Evolutionary conservation across 2,329 filamentous ascomycete species (phyloP).

Genomic region (Epichloe glyceriae): DNA sequence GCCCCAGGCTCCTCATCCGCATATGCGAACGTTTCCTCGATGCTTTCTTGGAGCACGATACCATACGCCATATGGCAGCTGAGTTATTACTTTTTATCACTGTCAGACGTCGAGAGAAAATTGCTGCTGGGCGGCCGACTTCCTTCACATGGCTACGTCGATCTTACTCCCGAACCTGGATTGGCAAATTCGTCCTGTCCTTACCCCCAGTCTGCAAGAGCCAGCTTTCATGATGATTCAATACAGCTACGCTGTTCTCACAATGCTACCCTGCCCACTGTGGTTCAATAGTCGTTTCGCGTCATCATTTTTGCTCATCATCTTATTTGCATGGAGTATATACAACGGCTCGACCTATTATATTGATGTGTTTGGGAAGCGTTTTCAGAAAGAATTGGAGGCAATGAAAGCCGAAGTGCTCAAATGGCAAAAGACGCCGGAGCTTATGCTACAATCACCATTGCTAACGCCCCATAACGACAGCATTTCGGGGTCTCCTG

Average conservation of each 20-base stretch:
- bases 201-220: slow-evolving; percentile 70
- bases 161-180: slow-evolving; percentile 80
- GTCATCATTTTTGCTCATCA: slow-evolving; percentile 60
- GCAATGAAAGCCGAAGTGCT: slow-evolving; percentile 76
- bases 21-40: slow-evolving; percentile 63
- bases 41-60: slow-evolving; percentile 89
- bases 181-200: slow-evolving; percentile 72
- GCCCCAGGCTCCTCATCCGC: slow-evolving; percentile 61
- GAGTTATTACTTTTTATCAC: slow-evolving; percentile 91
- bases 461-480: slow-evolving; percentile 19
- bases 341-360: slow-evolving; percentile 97
- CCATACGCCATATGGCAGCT: slow-evolving; percentile 93
- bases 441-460: slow-evolving; percentile 27
- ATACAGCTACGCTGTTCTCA: slow-evolving; percentile 78
- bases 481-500: slow-evolving; percentile 6
- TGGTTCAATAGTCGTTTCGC: slow-evolving; percentile 89
- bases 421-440: slow-evolving; percentile 64
- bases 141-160: slow-evolving; percentile 94
- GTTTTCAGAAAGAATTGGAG: slow-evolving; percentile 94
- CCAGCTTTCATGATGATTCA: slow-evolving; percentile 93
- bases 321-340: slow-evolving; percentile 87
- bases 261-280: slow-evolving; percentile 85
- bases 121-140: slow-evolving; percentile 86
- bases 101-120: slow-evolving; percentile 86
- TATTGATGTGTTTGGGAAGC: slow-evolving; percentile 93